A percentile compares a stretch with the other conserved stretches of the same genome.
Conservation (phyloP, 345 rosid genomes). For the Clarkia xantiana region DNA sequence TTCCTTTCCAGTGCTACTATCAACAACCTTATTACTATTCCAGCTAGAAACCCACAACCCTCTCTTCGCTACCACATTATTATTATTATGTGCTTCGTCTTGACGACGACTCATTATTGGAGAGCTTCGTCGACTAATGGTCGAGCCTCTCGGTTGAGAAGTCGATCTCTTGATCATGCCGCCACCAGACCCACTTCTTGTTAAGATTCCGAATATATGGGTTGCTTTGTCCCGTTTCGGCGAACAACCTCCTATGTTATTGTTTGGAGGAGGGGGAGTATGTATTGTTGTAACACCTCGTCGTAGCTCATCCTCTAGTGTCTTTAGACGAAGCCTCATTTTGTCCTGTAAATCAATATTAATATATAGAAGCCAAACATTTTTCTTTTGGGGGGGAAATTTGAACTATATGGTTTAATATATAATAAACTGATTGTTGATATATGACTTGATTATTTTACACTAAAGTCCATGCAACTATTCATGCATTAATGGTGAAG, state of each 20-base stretch:
- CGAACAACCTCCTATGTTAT: slow-evolving; percentile 16
- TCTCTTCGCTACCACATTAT: slow-evolving; percentile 23
- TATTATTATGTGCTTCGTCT: slow-evolving; percentile 16
- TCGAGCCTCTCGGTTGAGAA: slow-evolving; percentile 54
- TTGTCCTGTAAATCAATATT: slow-evolving; percentile 78
- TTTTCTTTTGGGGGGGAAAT: no score
- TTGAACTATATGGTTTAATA: no score
- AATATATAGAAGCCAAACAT: no score
- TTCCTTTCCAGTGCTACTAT: slow-evolving; percentile 50
- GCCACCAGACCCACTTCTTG: slow-evolving; percentile 41
- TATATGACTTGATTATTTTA: no score
- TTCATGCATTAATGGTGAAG: no score
- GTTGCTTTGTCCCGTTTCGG: slow-evolving; percentile 39
- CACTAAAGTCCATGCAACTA: no score
- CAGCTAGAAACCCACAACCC: slow-evolving; percentile 36
- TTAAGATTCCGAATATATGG: slow-evolving; percentile 55
- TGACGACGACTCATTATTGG: slow-evolving; percentile 18
- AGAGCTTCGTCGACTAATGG: slow-evolving; percentile 18
- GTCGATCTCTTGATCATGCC: slow-evolving; percentile 57
- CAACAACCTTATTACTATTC: slow-evolving; percentile 33
- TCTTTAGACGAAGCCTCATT: slow-evolving; percentile 57
- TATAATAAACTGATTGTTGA: no score
- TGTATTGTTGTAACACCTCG: slow-evolving; percentile 16
- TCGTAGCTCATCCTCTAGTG: slow-evolving; percentile 64
- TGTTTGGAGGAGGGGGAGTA: slow-evolving; percentile 7